Percentiles rank a stretch among this genome's conserved stretches.
Evolutionary conservation across 2,329 filamentous ascomycete species (phyloP).

Genomic region (Tolypocladium nubicola): DNA sequence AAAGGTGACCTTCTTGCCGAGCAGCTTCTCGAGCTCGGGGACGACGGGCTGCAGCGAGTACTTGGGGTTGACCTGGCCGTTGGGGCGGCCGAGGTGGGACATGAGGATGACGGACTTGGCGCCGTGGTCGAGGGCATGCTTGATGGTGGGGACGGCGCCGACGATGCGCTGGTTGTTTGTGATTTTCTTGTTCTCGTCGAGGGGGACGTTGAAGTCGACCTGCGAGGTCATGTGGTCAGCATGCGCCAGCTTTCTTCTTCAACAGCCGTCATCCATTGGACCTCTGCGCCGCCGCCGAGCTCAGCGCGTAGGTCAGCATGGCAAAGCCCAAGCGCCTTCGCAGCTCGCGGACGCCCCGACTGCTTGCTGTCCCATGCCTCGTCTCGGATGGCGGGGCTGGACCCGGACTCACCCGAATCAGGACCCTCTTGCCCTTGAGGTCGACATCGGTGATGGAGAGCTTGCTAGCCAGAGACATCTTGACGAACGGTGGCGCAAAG

Average conservation of each 20-base stretch:
- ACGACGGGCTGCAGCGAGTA: constrained; percentile 92
- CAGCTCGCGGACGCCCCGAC: not conserved
- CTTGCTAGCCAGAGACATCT: constrained; percentile 98
- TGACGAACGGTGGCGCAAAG: constrained; percentile 17
- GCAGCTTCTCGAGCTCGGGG: constrained; percentile 80
- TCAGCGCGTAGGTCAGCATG: not conserved
- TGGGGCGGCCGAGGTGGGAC: constrained; percentile 95
- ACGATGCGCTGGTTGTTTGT: constrained; percentile 99
- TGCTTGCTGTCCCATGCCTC: constrained; percentile 7
- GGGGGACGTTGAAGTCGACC: constrained; percentile 99
- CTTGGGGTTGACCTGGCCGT: constrained; percentile 82
- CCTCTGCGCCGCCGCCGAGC: not conserved
- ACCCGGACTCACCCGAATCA: constrained; percentile 70
- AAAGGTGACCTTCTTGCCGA: constrained; percentile 77
- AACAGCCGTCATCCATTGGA: not conserved
- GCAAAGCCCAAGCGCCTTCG: not conserved
- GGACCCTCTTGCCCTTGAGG: constrained; percentile 94
- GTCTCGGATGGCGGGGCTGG: not conserved
- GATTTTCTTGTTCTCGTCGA: constrained; percentile 84
- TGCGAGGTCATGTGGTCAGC: constrained; percentile 22
- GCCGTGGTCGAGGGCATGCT: constrained; percentile 80
- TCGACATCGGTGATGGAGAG: constrained; percentile 94
- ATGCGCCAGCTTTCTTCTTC: not conserved
- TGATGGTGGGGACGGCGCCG: constrained; percentile 90
- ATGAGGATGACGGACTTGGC: constrained; percentile 92